Evolutionary conservation across 208 protist genomes (phyloP), one percentile per base, ranked within the genome.

Genomic region (Herpetomonas muscarum): DNA sequence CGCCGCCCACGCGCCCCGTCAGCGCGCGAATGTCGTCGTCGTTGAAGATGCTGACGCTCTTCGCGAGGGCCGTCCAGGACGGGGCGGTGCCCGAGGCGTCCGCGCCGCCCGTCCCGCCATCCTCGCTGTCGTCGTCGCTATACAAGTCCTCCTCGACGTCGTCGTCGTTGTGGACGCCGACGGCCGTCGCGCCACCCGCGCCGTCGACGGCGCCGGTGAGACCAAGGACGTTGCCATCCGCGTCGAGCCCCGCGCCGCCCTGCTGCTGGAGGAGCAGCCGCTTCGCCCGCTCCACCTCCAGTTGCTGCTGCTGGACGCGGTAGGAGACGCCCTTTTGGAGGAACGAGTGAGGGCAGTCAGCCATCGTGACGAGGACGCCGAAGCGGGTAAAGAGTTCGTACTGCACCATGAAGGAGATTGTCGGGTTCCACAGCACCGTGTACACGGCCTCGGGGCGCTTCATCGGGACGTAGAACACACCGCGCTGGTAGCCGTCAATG

Each of bases 341-440:
- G 59, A 90, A 91, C n/a, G 80, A 72, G 60, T 92, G 81, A 25
- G 76, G 74, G 66, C 84, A 92, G 49, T 64, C 48, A 28, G 87
- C 82, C 81, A 89, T 89, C 34, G 81, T 90, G 39, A 94, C 56
- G 42, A 94, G 65, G 21, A 92, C 84, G 24, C 87, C 87, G 60
- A 72, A 83, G 26, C 74, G 73, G 30, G 70, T 64, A 56, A 89
- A 94, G 7, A 94, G 61, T 3, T 72, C 78, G 2, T 49, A 31
- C 58, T 94, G 87, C 32, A 92, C 60, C 37, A 74, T 44, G 59
- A 85, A 84, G 24, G 87, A 94, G 41, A 64, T 76, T 54, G 76
- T 81, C 9, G 81, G 79, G 50, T 92, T 94, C 75, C 74, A 90
- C 47, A 94, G 42, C 56, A 83, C 86, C 13, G 74, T 67, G 67